Conservation (phyloP, 441 rosid genomes). For the Brassica balearica region DNA sequence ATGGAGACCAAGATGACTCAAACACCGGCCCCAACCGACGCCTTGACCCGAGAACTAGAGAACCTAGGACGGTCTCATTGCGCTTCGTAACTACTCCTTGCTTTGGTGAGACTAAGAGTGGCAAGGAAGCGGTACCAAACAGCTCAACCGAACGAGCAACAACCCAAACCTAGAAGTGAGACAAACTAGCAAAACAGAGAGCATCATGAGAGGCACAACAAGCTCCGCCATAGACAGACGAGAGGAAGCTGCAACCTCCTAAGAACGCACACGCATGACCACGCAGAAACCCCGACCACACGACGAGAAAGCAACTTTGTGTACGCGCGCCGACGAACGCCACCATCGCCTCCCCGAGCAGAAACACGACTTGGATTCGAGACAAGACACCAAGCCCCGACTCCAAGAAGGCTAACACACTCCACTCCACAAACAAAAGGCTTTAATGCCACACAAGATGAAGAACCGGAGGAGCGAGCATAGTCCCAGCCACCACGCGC, state of each 20-base stretch:
- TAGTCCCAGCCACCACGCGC: not conserved
- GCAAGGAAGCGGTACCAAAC: too few relatives aligned
- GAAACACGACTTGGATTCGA: not conserved
- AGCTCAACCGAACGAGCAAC: not conserved
- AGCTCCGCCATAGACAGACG: not conserved
- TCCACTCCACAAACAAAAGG: not conserved
- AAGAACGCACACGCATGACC: not conserved
- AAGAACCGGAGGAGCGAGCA: not conserved
- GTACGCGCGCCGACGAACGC: not conserved
- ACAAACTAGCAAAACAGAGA: not conserved
- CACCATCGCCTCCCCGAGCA: not conserved
- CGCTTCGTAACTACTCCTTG: not conserved
- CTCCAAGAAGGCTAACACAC: not conserved
- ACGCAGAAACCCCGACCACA: not conserved
- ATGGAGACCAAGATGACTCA: too few relatives aligned
- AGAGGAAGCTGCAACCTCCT: not conserved
- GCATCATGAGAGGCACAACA: not conserved
- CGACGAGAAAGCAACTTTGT: not conserved
- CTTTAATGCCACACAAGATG: not conserved
- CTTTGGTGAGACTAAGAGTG: too few relatives aligned
- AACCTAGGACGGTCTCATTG: not conserved
- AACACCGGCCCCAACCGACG: not conserved
- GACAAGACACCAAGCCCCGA: not conserved
- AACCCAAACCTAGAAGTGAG: not conserved
- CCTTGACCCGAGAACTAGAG: not conserved